Evolutionary conservation across 148 eudicot species (phyloP).

Genomic region (Nepenthes mirabilis): DNA sequence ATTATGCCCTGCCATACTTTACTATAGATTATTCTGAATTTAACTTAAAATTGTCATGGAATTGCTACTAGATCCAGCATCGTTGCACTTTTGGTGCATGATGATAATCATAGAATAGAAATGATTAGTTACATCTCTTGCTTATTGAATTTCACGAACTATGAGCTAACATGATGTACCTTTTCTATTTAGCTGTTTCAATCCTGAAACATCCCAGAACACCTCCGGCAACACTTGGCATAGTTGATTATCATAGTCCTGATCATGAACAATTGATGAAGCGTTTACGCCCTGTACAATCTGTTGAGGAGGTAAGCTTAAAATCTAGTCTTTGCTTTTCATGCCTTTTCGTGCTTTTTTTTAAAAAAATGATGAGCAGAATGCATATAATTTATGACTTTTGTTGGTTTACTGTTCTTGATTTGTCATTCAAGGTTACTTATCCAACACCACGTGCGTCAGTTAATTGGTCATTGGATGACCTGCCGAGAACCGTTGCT

Average conservation of each 20-base stretch:
- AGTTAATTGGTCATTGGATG: constrained; percentile 59
- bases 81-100: too few species aligned
- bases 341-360: neutral
- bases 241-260: constrained; percentile 67
- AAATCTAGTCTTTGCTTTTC: neutral
- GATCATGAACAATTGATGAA: constrained; percentile 88
- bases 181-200: constrained; percentile 29
- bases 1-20: too few species aligned
- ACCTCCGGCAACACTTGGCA: constrained; percentile 56
- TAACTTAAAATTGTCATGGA: too few species aligned
- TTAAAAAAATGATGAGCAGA: neutral
- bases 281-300: constrained; percentile 68
- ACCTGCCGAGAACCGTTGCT: constrained; percentile 81
- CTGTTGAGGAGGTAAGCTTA: constrained; percentile 72
- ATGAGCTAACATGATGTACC: neutral
- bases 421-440: constrained; percentile 40
- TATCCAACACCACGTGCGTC: constrained; percentile 68
- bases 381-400: neutral
- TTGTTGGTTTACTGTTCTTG: neutral
- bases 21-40: too few species aligned
- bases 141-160: neutral
- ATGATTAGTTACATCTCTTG: neutral
- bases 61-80: too few species aligned
- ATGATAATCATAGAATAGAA: neutral
- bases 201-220: constrained; percentile 60